Base-by-base conservation (phyloP, 164 flowering plant genomes). In the Annona squamosa region DNA sequence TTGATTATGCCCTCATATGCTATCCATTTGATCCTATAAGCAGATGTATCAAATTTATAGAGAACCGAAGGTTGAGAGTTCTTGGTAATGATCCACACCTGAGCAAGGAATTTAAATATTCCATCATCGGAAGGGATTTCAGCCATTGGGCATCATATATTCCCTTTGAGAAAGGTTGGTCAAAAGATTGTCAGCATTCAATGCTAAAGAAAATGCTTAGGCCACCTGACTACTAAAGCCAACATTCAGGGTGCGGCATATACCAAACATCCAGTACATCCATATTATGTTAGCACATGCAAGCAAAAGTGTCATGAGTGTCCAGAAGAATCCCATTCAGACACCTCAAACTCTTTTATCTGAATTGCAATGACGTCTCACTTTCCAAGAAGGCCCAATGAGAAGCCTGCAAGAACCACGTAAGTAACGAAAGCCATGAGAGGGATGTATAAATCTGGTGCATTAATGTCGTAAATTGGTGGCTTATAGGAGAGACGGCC, bases 401-500 rank as follows among this genome's bases (percentile, higher is more conserved):
- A 76, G 68, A 87, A 76, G 26, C 87, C 87, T 56, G 88, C 86
- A 72, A 87, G 86, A 72, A 87, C 77, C 69, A 87, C 83, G 69
- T 87, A 87, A 72, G 90, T 83, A 62, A 82, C 84, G 78, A 86
- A 87, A 65, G 87, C 87, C 90, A 87, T 87, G 19, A 84, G 78
- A 2, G 90, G 90, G 71, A 87, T 87, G 79, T 87, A 86, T 41
- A 87, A 66, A 67, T 87, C 90, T 18, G 90, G 90, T 45, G 90
- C 88, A 82, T 87, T 85, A 43, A 87, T 87, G 67, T 87, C 90
- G 65, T 83, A 84, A 37, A 87, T 86, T 62, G 90, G 90, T 66
- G 90, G 88, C 73, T 86, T 86, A 71, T 85, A 87, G 13, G 90
- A 86, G 5, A 87, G 85, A 65, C 82, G 79, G 44, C 86, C 90